Evolutionary conservation across 257 asterid genomes (phyloP), one percentile per base, ranked within the genome.

Genomic region (Solanum sejunctum): DNA sequence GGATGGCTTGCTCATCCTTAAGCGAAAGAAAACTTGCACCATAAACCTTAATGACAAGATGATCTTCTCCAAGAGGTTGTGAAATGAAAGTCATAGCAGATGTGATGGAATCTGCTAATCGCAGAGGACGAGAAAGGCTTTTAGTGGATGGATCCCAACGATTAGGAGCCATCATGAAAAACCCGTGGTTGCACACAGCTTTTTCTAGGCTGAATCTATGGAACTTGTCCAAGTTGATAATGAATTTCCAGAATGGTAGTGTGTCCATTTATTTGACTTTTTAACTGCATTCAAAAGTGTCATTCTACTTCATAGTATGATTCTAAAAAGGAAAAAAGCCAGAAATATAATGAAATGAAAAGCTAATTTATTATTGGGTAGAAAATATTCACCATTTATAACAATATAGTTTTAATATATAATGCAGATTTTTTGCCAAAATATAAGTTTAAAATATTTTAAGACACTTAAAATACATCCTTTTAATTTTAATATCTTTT

Each of bases 101-200:
- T 13, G 10, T 9, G 17, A 18, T 39, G 32, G 28, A 18, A 57
- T 70, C 80, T 12, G 72, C n/a, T 26, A 89, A 84, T 26, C 90
- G 70, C 58, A 91, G 71, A 0, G 92, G 93, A 26, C 95, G 93
- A 1, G 56, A 26, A 21, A 91, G 80, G 10, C 81, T 39, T 17
- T 86, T 89, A 1, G 63, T 39, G 0, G 82, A 52, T 1, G 92
- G 86, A 10, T 85, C 87, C 92, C 93, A 92, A n/a, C 2, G 47
- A 55, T 92, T 92, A 10, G 93, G 95, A 86, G 92, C 88, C 93
- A 92, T 91, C 95, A 92, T 92, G 80, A 92, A 92, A 79, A 89
- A 91, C 1, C 93, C 95, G 23, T 92, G 95, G 57, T 92, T 92
- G 88, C 95, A 92, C 2, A 92, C 89, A 2, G 88, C 91, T 41